These are phyloP conservation scores for Candida buenavistaensis DNA, from an alignment of 1,139 yeast species.

Conservation along the genomic window DNA sequence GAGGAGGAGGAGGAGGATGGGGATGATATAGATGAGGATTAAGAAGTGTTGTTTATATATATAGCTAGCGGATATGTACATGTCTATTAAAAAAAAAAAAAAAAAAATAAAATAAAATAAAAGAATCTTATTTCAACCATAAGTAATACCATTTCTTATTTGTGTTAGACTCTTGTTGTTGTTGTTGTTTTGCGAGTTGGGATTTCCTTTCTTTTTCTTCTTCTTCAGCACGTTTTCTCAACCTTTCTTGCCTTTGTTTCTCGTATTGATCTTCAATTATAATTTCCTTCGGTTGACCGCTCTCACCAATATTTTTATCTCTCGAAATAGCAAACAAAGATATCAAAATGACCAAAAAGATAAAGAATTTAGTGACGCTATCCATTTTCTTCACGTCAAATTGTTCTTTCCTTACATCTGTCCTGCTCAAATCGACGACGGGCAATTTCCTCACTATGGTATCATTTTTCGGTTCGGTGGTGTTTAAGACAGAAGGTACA, in stretches of 20 bases:
- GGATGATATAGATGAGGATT: constrained; percentile 5
- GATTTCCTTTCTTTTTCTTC: constrained; percentile 12
- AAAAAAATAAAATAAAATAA: no score
- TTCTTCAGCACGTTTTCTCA: constrained; percentile 20
- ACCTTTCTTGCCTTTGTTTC: constrained; percentile 25
- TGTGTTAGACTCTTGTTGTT: constrained; percentile 4
- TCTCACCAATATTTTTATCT: constrained; percentile 52
- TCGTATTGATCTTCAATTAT: constrained; percentile 40
- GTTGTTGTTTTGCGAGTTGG: no score
- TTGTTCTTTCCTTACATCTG: constrained; percentile 46
- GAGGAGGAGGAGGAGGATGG: constrained; percentile 51
- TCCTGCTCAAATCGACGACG: constrained; percentile 48
- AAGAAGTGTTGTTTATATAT: not conserved
- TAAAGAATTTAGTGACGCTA: constrained; percentile 50
- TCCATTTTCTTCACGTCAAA: constrained; percentile 54
- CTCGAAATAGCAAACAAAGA: constrained; percentile 46
- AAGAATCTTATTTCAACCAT: constrained; percentile 14
- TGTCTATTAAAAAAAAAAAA: constrained; percentile 2
- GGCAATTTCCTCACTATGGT: constrained; percentile 31
- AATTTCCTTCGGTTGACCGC: constrained; percentile 45
- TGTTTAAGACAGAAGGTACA: constrained; percentile 34
- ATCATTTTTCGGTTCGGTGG: constrained; percentile 22
- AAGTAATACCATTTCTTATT: constrained; percentile 10
- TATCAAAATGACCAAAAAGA: constrained; percentile 46
- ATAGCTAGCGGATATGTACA: not conserved